phyloP scores from a whole-genome alignment of 1,284 basidiomycete species.

The Ustilago sp. region DNA sequence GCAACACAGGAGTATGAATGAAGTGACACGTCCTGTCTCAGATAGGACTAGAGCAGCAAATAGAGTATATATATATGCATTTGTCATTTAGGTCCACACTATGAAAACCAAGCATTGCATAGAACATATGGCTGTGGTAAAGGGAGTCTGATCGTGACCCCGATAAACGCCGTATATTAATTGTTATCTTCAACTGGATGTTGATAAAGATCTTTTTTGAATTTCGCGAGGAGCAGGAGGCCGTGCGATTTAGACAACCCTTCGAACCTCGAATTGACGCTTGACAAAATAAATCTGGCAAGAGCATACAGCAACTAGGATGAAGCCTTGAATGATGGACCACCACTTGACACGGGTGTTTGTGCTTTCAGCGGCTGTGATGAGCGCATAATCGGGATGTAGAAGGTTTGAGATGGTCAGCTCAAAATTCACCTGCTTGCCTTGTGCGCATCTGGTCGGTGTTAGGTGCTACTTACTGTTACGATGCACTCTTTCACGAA shows the following conservation, averaged over 20 bases:
- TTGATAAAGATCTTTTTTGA: neutral
- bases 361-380: constrained; percentile 71
- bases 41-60: too few species aligned
- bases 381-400: neutral
- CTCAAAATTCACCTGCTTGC: neutral
- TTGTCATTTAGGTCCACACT: too few species aligned
- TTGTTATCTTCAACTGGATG: too few species aligned
- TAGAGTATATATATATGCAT: too few species aligned
- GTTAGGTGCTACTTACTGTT: constrained; percentile 74
- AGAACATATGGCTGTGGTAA: too few species aligned
- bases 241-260: constrained; percentile 44
- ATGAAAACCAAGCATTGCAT: too few species aligned
- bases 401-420: neutral
- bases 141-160: too few species aligned
- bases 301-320: constrained; percentile 88
- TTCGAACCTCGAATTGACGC: constrained; percentile 71
- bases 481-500: constrained; percentile 90
- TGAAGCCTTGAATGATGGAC: constrained; percentile 89
- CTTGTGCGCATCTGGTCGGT: neutral
- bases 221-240: neutral
- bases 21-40: too few species aligned
- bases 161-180: too few species aligned
- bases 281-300: constrained; percentile 99
- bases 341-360: constrained; percentile 99
- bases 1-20: too few species aligned